phyloP scores from a whole-genome alignment of 306 rosid species.

The peach (Prunus persica) region DNA sequence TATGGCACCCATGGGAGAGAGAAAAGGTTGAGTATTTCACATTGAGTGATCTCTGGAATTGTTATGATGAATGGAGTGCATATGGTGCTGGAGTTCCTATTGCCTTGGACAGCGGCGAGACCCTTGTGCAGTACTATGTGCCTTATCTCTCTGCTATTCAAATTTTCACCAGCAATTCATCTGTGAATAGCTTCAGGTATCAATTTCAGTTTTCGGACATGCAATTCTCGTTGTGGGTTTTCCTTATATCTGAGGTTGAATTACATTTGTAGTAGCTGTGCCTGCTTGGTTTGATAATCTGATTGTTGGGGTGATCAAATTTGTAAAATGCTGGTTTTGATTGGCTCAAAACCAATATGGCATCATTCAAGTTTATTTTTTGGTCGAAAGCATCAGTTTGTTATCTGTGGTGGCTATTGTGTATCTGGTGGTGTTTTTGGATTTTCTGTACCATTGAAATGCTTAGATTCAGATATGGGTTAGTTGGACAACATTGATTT shows the following conservation, averaged over 20 bases:
- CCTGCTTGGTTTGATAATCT: background rate
- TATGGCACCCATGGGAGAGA: slow-evolving; percentile 95
- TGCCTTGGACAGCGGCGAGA: slow-evolving; percentile 57
- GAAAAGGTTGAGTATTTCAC: slow-evolving; percentile 79
- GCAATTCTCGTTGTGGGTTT: background rate
- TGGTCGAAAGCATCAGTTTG: background rate
- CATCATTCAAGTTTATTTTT: background rate
- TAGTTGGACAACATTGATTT: background rate
- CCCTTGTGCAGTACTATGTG: slow-evolving; percentile 86
- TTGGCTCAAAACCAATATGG: background rate
- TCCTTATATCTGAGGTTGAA: background rate
- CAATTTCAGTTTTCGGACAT: background rate
- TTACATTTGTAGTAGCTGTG: background rate
- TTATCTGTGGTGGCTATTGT: background rate
- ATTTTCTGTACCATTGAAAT: background rate
- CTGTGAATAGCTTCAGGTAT: slow-evolving; percentile 56
- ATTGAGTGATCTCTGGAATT: slow-evolving; percentile 79
- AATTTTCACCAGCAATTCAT: slow-evolving; percentile 70
- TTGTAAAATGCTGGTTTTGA: slow-evolving; percentile 6
- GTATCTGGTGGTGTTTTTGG: background rate
- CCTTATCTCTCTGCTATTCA: slow-evolving; percentile 98
- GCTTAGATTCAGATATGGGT: background rate
- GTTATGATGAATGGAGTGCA: slow-evolving; percentile 90
- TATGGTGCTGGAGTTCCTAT: slow-evolving; percentile 93
- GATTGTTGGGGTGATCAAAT: background rate